These are phyloP conservation scores for Cafeteria roenbergensis DNA, from an alignment of 108 stramenopile genomes.

Conservation along the genomic window DNA sequence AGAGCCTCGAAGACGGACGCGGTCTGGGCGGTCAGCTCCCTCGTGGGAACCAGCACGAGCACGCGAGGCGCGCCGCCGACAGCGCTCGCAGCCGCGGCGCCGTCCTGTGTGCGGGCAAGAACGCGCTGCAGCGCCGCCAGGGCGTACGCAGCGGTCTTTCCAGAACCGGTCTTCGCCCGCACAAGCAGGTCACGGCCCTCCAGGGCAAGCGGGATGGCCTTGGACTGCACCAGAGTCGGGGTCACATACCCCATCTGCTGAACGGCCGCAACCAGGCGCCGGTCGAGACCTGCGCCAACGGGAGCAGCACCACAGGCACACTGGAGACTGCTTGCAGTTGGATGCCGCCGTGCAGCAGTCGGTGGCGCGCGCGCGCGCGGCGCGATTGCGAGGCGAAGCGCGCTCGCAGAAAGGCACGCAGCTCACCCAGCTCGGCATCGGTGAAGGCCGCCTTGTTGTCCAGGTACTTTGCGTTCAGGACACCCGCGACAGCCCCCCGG, in stretches of 20 bases:
- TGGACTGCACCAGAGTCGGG: constrained; percentile 8
- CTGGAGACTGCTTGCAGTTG: no score
- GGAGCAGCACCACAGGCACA: no score
- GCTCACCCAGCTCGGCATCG: no score
- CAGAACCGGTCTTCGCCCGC: constrained; percentile 17
- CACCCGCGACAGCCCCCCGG: no score
- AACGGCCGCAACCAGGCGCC: background rate
- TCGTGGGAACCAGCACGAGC: constrained; percentile 82
- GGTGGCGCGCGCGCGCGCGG: no score
- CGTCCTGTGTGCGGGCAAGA: background rate
- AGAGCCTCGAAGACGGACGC: constrained; percentile 51
- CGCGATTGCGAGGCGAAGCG: no score
- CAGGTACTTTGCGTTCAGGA: no score
- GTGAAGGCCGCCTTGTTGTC: no score
- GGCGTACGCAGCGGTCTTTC: constrained; percentile 21
- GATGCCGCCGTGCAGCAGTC: no score
- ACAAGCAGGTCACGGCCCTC: constrained; percentile 16
- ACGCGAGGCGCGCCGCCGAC: constrained; percentile 38
- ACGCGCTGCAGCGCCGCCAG: constrained; percentile 8
- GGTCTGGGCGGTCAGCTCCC: constrained; percentile 86
- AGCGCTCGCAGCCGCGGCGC: background rate
- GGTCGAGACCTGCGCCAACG: constrained; percentile 4
- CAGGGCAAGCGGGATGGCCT: constrained; percentile 13
- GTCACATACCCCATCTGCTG: background rate
- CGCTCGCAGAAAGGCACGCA: no score